Base-by-base conservation (phyloP, 2,329 filamentous ascomycete species). In the Truncatella angustata region DNA sequence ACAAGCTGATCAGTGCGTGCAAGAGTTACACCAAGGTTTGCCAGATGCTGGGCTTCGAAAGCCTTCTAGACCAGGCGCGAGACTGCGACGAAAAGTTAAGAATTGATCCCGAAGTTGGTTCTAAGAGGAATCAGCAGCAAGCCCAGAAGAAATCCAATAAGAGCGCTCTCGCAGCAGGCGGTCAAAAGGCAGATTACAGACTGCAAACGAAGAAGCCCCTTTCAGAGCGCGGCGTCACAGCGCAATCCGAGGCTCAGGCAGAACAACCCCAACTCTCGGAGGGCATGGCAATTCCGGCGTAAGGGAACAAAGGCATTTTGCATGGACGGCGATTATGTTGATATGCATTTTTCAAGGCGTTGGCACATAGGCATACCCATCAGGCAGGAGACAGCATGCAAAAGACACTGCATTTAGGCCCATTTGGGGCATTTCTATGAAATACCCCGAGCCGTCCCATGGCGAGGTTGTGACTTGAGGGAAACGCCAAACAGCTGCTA, bases 21-120 rank as follows among this genome's bases (percentile, higher is more conserved):
- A 91, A 87, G 71, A 87, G 81, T 60, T 96, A 97, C 64, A 73
- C 72, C 7, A 84, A 88, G 49, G 69, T 86, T 2, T 88, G 91
- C 63, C 76, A 84, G 52, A 72, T 79, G 1, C 70, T 97, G 26
- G 82, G 78, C 1, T 77, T 90, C 32, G 77, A 84, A 2, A 78
- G 86, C 52, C 69, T 95, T 40, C 62, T 84, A 18, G 79, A 83
- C 28, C 70, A 75, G 54, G 92, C 92, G 0, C 75, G 75, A 40
- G 79, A 82, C 5, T 75, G 86, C 4, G 92, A 97, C 63, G 67
- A 76, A 50, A 74, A 77, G 28, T 71, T 90, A 12, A 82, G 80
- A 14, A 74, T 90, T 50, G 77, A 81, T 52, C 73, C 77, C 7
- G 77, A 81, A 44, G 73, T 72, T 39, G 72, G 71, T 12, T 64